These are phyloP conservation scores for Umbelopsis ramanniana DNA, from an alignment of 192 early-diverging fungal genomes.

Conservation along the genomic window DNA sequence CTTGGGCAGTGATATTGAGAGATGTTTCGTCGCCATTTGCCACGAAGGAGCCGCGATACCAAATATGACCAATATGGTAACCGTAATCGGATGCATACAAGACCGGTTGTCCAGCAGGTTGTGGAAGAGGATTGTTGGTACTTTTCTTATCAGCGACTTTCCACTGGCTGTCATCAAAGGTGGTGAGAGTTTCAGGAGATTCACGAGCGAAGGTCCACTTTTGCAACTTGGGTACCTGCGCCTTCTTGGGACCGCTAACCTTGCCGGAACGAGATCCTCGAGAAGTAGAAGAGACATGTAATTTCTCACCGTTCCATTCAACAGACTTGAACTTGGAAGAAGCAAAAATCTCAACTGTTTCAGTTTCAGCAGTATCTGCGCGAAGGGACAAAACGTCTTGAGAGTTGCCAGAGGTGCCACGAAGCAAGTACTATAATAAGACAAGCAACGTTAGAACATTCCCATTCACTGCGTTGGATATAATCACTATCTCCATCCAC, in stretches of 20 bases:
- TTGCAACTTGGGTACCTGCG: slow-evolving; percentile 10
- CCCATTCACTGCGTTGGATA: background rate
- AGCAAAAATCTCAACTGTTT: slow-evolving; percentile 24
- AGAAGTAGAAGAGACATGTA: slow-evolving; percentile 12
- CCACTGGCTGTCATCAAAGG: slow-evolving; percentile 17
- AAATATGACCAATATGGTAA: slow-evolving; percentile 29
- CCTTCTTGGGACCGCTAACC: slow-evolving; percentile 1
- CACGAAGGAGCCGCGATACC: slow-evolving; percentile 26
- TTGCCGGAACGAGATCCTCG: slow-evolving; percentile 19
- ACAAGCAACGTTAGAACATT: background rate
- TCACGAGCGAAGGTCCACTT: slow-evolving; percentile 22
- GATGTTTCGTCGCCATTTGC: slow-evolving; percentile 20
- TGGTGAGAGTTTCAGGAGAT: background rate
- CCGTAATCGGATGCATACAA: slow-evolving; percentile 30
- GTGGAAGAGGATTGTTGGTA: slow-evolving; percentile 28
- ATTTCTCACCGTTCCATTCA: slow-evolving; percentile 14
- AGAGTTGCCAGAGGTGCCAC: background rate
- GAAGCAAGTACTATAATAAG: slow-evolving; percentile 15
- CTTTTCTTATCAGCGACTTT: slow-evolving; percentile 11
- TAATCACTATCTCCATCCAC: background rate
- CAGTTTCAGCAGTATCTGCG: background rate
- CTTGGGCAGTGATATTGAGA: slow-evolving; percentile 28
- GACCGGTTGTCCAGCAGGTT: slow-evolving; percentile 22
- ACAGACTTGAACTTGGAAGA: slow-evolving; percentile 18
- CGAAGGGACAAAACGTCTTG: slow-evolving; percentile 6